Evolutionary conservation across 345 rosid species (phyloP).

Genomic region (Crucihimalaya himalaica): DNA sequence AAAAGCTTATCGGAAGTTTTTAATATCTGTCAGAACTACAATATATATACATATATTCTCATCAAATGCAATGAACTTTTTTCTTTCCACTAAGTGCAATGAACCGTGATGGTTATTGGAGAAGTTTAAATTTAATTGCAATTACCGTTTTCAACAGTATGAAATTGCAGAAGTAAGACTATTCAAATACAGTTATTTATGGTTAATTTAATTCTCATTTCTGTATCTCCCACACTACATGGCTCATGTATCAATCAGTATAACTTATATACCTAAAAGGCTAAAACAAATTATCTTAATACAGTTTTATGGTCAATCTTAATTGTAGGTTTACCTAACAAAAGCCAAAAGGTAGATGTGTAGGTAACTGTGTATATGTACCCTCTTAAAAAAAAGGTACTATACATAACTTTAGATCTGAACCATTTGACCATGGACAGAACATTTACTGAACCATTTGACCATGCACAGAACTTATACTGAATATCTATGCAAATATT

Average conservation of each 20-base stretch:
- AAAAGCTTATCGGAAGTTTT: conserved; percentile 31
- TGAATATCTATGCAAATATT: background rate
- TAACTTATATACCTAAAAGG: background rate
- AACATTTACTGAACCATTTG: background rate
- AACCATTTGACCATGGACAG: background rate
- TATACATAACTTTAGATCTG: background rate
- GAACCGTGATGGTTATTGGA: conserved; percentile 31
- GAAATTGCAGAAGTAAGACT: conserved; percentile 6
- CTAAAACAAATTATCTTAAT: background rate
- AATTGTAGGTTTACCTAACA: background rate
- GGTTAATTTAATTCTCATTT: background rate
- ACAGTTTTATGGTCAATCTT: conserved; percentile 11
- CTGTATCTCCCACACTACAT: background rate
- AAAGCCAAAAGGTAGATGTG: background rate
- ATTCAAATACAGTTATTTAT: background rate
- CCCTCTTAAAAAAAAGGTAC: background rate
- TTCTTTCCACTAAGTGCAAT: conserved; percentile 32
- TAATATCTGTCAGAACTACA: conserved; percentile 25
- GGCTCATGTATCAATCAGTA: conserved; percentile 3
- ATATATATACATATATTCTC: conserved; percentile 13
- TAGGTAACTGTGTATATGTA: background rate
- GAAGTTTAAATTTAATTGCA: background rate
- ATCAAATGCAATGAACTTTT: conserved; percentile 35
- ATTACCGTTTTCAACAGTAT: background rate
- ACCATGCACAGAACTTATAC: background rate